Conservation (phyloP, 805 yeast species). For the Saccharomyces jurei region DNA sequence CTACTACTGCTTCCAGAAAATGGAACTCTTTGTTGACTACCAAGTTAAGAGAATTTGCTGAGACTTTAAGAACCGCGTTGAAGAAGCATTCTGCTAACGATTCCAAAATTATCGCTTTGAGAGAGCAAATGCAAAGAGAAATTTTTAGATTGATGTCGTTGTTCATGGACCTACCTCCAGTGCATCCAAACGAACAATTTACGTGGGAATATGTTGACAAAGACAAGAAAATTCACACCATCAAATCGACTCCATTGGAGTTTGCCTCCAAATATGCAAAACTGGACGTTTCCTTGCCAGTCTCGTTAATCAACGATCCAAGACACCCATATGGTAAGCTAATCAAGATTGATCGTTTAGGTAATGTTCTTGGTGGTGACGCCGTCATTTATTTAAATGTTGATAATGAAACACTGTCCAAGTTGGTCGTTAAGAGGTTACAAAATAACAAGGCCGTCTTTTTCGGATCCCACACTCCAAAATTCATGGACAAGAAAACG, state of each 20-base stretch:
- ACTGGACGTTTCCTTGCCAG: conserved; percentile 42
- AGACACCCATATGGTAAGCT: conserved; percentile 59
- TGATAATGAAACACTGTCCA: conserved; percentile 49
- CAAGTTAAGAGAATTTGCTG: conserved; percentile 72
- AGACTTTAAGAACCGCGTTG: conserved; percentile 45
- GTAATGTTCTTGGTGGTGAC: conserved; percentile 65
- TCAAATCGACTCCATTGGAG: conserved; percentile 54
- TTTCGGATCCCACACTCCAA: conserved; percentile 86
- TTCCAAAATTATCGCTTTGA: conserved; percentile 35
- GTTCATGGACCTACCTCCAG: conserved; percentile 71
- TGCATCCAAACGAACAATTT: conserved; percentile 55
- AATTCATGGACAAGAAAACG: conserved; percentile 50
- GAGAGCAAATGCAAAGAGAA: conserved; percentile 47
- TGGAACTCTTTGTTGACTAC: conserved; percentile 59
- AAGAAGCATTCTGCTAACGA: conserved; percentile 28
- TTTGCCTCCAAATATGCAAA: conserved; percentile 51
- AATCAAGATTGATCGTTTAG: conserved; percentile 64
- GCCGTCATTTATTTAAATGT: conserved; percentile 65
- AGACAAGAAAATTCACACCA: conserved; percentile 43
- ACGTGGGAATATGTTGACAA: conserved; percentile 72
- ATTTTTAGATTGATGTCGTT: conserved; percentile 59
- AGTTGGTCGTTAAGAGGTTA: conserved; percentile 58
- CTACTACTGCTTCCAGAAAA: conserved; percentile 41
- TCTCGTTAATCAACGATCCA: conserved; percentile 76
- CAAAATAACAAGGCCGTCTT: conserved; percentile 71